phyloP scores from a whole-genome alignment of 257 asterid species.

The Solanum acaule region DNA sequence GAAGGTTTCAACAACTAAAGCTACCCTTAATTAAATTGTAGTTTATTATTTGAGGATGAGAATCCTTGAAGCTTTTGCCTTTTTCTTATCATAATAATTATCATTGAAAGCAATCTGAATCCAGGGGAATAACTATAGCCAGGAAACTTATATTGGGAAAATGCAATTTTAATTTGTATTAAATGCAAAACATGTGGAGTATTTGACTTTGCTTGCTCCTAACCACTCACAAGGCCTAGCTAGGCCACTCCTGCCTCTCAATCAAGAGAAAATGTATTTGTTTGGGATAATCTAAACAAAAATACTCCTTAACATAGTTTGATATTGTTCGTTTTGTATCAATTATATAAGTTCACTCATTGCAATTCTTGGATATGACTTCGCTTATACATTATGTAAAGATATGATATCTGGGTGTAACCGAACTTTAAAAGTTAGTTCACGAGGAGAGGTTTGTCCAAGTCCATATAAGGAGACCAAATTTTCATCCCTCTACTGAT shows the following conservation, averaged over 20 bases:
- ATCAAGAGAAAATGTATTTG: background rate
- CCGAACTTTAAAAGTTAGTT: too few relatives aligned
- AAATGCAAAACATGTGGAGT: slow-evolving; percentile 2
- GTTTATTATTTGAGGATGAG: background rate
- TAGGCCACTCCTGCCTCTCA: background rate
- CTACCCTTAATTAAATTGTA: background rate
- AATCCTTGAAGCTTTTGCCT: background rate
- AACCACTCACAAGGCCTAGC: background rate
- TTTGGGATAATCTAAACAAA: background rate
- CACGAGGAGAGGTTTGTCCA: accelerated
- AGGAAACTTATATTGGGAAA: background rate
- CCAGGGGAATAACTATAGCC: background rate
- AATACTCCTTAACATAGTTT: background rate
- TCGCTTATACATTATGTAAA: background rate
- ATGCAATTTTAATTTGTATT: background rate
- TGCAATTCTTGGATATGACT: background rate
- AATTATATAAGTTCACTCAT: background rate
- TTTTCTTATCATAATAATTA: background rate
- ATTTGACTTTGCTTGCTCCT: background rate
- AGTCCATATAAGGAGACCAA: too few relatives aligned
- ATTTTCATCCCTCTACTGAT: too few relatives aligned
- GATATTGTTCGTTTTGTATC: background rate
- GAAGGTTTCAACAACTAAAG: background rate
- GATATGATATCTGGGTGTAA: too few relatives aligned
- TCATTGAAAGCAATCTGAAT: background rate